Conservation (phyloP, 2,329 filamentous ascomycete genomes). For the Talaromyces sp. region DNA sequence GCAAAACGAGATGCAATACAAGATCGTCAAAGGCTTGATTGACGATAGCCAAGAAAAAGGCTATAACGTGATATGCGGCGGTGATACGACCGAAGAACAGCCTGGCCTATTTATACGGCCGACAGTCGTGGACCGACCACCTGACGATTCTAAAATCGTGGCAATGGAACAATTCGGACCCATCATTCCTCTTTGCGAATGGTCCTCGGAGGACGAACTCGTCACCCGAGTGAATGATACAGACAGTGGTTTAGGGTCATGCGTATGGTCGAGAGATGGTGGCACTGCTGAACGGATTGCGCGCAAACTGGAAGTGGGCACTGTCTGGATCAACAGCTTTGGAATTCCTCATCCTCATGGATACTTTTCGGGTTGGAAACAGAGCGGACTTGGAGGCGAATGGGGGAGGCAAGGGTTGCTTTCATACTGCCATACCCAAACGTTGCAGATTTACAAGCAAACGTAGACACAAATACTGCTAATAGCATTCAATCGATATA, state of each 20-base stretch:
- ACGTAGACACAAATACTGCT: neutral
- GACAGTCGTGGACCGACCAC: constrained; percentile 52
- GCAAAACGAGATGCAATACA: constrained; percentile 59
- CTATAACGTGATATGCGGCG: constrained; percentile 48
- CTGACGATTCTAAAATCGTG: constrained; percentile 49
- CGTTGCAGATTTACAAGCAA: constrained; percentile 13
- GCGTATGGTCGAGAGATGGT: constrained; percentile 45
- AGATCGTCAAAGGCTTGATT: constrained; percentile 51
- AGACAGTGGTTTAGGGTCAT: constrained; percentile 43
- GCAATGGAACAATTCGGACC: constrained; percentile 57
- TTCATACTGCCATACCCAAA: constrained; percentile 17
- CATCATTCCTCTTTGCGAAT: constrained; percentile 57
- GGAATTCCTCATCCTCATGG: constrained; percentile 15
- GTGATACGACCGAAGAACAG: constrained; percentile 34
- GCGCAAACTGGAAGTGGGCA: constrained; percentile 40
- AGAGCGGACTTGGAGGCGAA: constrained; percentile 28
- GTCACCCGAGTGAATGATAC: constrained; percentile 38
- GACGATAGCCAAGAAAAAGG: constrained; percentile 51
- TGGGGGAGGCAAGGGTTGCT: constrained; percentile 20
- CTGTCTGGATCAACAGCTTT: constrained; percentile 34
- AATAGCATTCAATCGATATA: neutral
- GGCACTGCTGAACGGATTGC: constrained; percentile 39
- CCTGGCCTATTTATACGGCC: constrained; percentile 52
- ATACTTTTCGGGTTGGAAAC: constrained; percentile 23
- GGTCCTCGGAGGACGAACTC: constrained; percentile 47